Evolutionary conservation across 257 asterid species (phyloP), one percentile per base, ranked within the genome.

Genomic region (Ilex aquifolium): DNA sequence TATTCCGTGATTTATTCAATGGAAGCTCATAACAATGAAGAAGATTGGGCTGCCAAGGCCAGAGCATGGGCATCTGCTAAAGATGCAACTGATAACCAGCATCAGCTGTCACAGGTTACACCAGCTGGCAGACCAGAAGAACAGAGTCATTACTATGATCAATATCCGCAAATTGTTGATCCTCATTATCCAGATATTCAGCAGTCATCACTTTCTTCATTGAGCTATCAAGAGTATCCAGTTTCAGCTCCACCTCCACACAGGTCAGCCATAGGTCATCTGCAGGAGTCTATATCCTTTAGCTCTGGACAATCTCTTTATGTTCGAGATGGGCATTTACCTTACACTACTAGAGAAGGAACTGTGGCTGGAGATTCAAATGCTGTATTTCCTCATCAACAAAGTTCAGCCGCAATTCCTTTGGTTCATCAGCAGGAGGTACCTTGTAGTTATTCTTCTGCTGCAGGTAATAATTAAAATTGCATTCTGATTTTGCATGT

Each of bases 391-490:
- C 74, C 72, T 56, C 88, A 74, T 65, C 82, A 65, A 60, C 88
- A 80, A 65, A 82, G 74, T 65, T 78, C 89, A 50, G 80, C 94
- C 63, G 72, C 75, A 61, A 84, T 77, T 72, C 79, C 92, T 80
- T 71, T 82, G 54, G 81, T 77, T 83, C 92, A 79, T 81, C 97
- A 76, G 99, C 99, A 88, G 99, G 99, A 93, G 99, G 99, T 93
- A 93, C 92, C 99, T 93, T 93, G 95, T 93, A 90, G 97, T 93
- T 93, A 93, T 93, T 85, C 97, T 90, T 87, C 99, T 87, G 79
- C 83, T 80, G 74, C 95, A 93, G 99, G 99, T 93, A 93, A 93
- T 83, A 78, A 64, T 74, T 74, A 77, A 71, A 78, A 62, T 79
- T 67, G 76, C 72, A 62, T 78, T 21, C 66, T 72, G 72, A 62